Evolutionary conservation across 1,284 basidiomycete species (phyloP), one percentile per base, ranked within the genome.

Genomic region (Austropuccinia psidii): DNA sequence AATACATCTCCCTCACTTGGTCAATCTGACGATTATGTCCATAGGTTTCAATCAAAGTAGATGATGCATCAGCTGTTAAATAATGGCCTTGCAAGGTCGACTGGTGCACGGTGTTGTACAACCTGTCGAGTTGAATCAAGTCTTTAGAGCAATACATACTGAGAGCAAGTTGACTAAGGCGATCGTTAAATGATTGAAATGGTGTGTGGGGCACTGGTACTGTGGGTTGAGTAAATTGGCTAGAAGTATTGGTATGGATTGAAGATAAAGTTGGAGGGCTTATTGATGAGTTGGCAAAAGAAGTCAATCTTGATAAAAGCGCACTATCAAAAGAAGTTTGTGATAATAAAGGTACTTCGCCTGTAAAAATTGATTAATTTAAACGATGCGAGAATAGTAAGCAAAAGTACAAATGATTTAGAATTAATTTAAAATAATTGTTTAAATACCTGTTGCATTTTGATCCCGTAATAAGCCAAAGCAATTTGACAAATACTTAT

Each of bases 1-100:
- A 31, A 62, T 74, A 74, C 64, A 74, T 67, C 60, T 74, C 58
- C 17, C 67, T 49, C 19, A 74, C 47, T 45, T 64, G 73, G 4
- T 67, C 49, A 27, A 74, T 41, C 29, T 74, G 64, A 1, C 60
- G 31, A 17, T 45, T 21, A n/a, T 64, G 62, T 0, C 73, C 73
- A 41, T 43, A 69, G 15, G 73, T 60, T 37, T 74, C 67, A 24
- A 74, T 74, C 21, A 74, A 27, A 6, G 64, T 54, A 1, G 73
- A 54, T 19, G 57, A 69, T 8, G 73, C 64, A 58, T 74, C 73
- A 15, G 73, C 31, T n/a, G 64, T 74, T 7, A 69, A 31, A 37
- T 74, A 74, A 24, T 27, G 52, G 6, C 73, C 73, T 33, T 31
- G 19, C 17, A 37, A 31, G 6, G 64, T 55, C 11, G 73, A 74